Conservation (phyloP, 108 stramenopile species). For the Ochromonas danica region DNA sequence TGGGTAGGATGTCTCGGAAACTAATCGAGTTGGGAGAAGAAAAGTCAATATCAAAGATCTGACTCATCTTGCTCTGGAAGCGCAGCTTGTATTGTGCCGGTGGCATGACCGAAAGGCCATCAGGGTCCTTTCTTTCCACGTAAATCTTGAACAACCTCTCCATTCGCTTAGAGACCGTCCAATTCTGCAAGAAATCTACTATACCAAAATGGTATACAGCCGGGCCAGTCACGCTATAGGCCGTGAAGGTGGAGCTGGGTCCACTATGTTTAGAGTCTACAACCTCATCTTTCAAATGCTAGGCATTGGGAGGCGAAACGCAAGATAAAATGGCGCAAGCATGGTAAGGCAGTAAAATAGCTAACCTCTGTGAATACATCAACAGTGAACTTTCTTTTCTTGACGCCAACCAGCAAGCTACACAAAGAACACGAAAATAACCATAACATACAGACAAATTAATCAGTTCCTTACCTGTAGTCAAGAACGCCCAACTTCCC, state of each 20-base stretch:
- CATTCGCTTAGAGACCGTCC: not conserved
- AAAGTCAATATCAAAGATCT: conserved; percentile 24
- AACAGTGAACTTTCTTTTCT: conserved; percentile 26
- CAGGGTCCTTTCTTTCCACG: conserved; percentile 3
- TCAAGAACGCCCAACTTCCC: conserved; percentile 29
- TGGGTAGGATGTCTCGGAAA: too few relatives aligned
- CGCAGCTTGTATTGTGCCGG: conserved; percentile 1
- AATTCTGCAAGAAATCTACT: conserved; percentile 32
- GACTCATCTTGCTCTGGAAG: conserved; percentile 21
- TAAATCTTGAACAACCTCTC: conserved; percentile 25
- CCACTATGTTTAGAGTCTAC: not conserved
- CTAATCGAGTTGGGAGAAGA: too few relatives aligned
- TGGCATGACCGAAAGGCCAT: conserved; percentile 28
- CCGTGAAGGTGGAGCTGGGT: not conserved
- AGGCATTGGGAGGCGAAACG: too few relatives aligned
- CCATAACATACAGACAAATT: conserved; percentile 12
- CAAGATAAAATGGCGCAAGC: too few relatives aligned
- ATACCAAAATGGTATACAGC: conserved; percentile 35
- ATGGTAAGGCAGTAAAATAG: too few relatives aligned
- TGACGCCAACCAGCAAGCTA: conserved; percentile 27
- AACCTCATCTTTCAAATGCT: too few relatives aligned
- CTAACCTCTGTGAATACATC: too few relatives aligned
- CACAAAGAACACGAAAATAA: not conserved
- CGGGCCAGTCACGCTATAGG: conserved; percentile 19
- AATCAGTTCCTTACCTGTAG: conserved; percentile 24